A percentile compares a stretch with the other conserved stretches of the same genome.
These are phyloP conservation scores for Coemansia sp. DNA, from an alignment of 192 early-diverging fungal genomes.

Conservation along the genomic window DNA sequence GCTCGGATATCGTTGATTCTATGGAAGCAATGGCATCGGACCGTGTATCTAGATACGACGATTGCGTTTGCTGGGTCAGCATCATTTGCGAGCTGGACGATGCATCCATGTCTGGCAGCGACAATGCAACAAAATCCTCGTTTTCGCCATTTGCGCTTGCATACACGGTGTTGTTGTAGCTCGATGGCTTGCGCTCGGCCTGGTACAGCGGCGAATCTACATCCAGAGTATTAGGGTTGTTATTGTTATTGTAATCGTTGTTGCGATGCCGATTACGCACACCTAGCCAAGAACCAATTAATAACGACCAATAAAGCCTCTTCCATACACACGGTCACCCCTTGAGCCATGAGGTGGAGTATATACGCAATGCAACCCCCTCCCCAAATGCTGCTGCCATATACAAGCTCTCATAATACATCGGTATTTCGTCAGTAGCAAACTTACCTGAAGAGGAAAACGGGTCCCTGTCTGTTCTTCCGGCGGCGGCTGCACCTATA, in stretches of 20 bases:
- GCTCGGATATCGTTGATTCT: slow-evolving; percentile 95
- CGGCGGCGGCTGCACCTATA: slow-evolving; percentile 51
- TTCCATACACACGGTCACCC: neutral
- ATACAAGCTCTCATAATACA: too few species aligned
- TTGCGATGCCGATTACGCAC: slow-evolving; percentile 47
- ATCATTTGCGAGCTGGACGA: slow-evolving; percentile 70
- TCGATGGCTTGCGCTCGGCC: slow-evolving; percentile 46
- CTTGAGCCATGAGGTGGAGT: too few species aligned
- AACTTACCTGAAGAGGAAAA: slow-evolving; percentile 43
- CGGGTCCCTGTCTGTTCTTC: slow-evolving; percentile 12
- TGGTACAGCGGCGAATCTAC: slow-evolving; percentile 63
- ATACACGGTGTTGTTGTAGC: slow-evolving; percentile 11
- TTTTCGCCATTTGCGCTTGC: slow-evolving; percentile 13
- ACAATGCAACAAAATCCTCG: slow-evolving; percentile 57
- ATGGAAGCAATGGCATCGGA: slow-evolving; percentile 92
- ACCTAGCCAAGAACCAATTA: slow-evolving; percentile 23
- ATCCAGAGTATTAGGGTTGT: slow-evolving; percentile 8
- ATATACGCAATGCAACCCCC: too few species aligned
- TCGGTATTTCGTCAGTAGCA: neutral
- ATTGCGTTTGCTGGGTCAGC: slow-evolving; percentile 63
- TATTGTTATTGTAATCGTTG: slow-evolving; percentile 2
- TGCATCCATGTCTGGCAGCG: slow-evolving; percentile 57
- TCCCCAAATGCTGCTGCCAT: neutral
- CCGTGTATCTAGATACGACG: slow-evolving; percentile 85
- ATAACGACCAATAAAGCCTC: slow-evolving; percentile 1